Conservation (phyloP, 2,329 filamentous ascomycete species). For the Biscogniauxia mediterranea region DNA sequence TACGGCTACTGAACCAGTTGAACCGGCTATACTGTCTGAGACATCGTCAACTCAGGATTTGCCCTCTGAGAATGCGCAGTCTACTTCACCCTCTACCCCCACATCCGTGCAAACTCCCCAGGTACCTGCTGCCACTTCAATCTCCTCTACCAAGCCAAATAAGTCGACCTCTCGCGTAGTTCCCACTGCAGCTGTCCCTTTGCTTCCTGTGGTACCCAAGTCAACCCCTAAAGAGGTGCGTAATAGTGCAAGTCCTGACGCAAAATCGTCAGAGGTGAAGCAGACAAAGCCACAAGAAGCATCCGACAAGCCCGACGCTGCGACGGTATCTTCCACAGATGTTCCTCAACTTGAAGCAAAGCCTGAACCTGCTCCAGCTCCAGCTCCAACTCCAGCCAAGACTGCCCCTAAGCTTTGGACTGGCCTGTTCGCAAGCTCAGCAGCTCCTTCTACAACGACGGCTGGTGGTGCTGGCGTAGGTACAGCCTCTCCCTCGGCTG, state of each 20-base stretch:
- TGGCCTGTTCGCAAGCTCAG: slow-evolving; percentile 34
- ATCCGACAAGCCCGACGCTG: slow-evolving; percentile 13
- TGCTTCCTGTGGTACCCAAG: slow-evolving; percentile 49
- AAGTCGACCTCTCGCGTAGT: slow-evolving; percentile 36
- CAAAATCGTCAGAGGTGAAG: slow-evolving; percentile 22
- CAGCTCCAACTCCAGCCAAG: slow-evolving; percentile 33
- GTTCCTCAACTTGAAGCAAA: slow-evolving; percentile 23
- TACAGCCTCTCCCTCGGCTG: slow-evolving; percentile 18
- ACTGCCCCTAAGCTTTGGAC: slow-evolving; percentile 40
- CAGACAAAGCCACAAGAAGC: slow-evolving; percentile 7
- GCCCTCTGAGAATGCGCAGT: slow-evolving; percentile 32
- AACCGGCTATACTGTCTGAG: slow-evolving; percentile 24
- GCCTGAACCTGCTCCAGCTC: slow-evolving; percentile 26
- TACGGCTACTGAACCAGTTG: neutral
- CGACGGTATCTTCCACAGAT: slow-evolving; percentile 12
- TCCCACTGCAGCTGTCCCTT: slow-evolving; percentile 39
- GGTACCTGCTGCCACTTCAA: slow-evolving; percentile 21
- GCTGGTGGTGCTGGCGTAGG: slow-evolving; percentile 29
- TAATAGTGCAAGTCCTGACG: slow-evolving; percentile 19
- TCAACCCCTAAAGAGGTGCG: slow-evolving; percentile 32
- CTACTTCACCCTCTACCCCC: slow-evolving; percentile 38
- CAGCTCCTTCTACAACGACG: slow-evolving; percentile 20
- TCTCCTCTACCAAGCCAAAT: slow-evolving; percentile 27
- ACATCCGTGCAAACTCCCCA: slow-evolving; percentile 30
- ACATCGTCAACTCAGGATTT: slow-evolving; percentile 32